These are phyloP conservation scores for Suillus tomentosus DNA, from an alignment of 768 basidiomycete genomes.

Conservation along the genomic window DNA sequence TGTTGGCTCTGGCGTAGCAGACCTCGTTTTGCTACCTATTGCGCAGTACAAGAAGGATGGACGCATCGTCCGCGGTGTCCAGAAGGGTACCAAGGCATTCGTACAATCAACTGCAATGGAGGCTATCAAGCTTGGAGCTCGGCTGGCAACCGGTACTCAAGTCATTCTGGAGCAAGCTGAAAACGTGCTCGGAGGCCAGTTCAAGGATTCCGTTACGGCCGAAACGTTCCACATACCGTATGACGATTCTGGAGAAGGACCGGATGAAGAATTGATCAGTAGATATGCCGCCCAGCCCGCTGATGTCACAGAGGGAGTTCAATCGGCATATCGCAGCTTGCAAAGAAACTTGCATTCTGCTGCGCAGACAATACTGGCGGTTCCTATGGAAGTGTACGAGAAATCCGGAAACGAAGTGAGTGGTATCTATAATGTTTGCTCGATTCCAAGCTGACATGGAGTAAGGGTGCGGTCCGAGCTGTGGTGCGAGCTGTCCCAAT, in stretches of 20 bases:
- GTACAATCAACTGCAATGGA: conserved; percentile 94
- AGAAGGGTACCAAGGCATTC: conserved; percentile 92
- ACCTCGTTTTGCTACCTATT: conserved; percentile 93
- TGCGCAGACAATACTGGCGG: conserved; percentile 96
- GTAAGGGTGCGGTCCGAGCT: conserved; percentile 86
- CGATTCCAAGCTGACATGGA: conserved; percentile 1
- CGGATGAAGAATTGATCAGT: conserved; percentile 67
- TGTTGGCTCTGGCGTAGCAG: conserved; percentile 95
- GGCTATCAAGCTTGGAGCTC: conserved; percentile 92
- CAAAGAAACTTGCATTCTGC: conserved; percentile 87
- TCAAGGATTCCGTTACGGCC: conserved; percentile 62
- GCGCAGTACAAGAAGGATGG: conserved; percentile 98
- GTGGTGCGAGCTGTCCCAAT: conserved; percentile 97
- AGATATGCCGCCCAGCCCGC: conserved; percentile 91
- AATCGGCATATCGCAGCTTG: conserved; percentile 89
- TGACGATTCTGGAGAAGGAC: conserved; percentile 31
- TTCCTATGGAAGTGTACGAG: conserved; percentile 99
- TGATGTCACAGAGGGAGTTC: conserved; percentile 83
- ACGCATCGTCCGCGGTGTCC: conserved; percentile 86
- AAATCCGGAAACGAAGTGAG: conserved; percentile 86
- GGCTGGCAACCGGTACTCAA: conserved; percentile 94
- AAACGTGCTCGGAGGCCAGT: conserved; percentile 80
- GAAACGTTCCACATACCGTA: conserved; percentile 60
- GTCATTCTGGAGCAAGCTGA: conserved; percentile 97
- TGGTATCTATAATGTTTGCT: conserved; percentile 9